These are phyloP conservation scores for Batrachochytrium dendrobatidis DNA, from an alignment of 371 early-diverging fungal species.

Conservation along the genomic window DNA sequence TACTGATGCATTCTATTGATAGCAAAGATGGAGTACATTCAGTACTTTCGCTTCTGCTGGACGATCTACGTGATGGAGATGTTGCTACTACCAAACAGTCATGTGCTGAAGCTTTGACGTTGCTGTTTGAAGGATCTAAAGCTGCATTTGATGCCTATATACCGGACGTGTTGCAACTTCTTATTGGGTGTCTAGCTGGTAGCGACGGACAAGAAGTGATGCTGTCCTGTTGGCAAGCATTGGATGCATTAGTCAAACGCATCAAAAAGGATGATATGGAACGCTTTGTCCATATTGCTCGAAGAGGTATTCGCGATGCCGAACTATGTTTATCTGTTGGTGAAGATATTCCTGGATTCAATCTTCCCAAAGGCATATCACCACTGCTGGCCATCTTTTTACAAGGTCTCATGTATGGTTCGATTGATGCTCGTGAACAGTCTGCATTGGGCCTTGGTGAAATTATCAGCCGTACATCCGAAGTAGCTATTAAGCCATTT, in stretches of 20 bases:
- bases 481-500: conserved; percentile 76
- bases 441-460: conserved; percentile 79
- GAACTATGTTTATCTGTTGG: conserved; percentile 34
- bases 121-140: conserved; percentile 60
- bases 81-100: conserved; percentile 3
- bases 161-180: conserved; percentile 72
- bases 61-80: conserved; percentile 51
- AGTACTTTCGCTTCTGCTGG: conserved; percentile 62
- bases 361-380: conserved; percentile 84
- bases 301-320: conserved; percentile 53
- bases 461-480: conserved; percentile 63
- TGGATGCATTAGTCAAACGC: conserved; percentile 71
- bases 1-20: conserved; percentile 64
- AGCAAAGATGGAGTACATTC: conserved; percentile 68
- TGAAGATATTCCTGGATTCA: conserved; percentile 68
- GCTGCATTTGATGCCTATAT: conserved; percentile 53
- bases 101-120: conserved; percentile 31
- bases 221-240: conserved; percentile 66
- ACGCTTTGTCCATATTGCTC: conserved; percentile 61
- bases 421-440: conserved; percentile 76
- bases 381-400: conserved; percentile 85
- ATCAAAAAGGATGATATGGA: conserved; percentile 82
- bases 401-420: conserved; percentile 90
- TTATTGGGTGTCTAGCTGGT: conserved; percentile 60
- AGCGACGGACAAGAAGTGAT: conserved; percentile 43